These are phyloP conservation scores for Talaromyces liani DNA, from an alignment of 495 filamentous ascomycete species.

Conservation along the genomic window DNA sequence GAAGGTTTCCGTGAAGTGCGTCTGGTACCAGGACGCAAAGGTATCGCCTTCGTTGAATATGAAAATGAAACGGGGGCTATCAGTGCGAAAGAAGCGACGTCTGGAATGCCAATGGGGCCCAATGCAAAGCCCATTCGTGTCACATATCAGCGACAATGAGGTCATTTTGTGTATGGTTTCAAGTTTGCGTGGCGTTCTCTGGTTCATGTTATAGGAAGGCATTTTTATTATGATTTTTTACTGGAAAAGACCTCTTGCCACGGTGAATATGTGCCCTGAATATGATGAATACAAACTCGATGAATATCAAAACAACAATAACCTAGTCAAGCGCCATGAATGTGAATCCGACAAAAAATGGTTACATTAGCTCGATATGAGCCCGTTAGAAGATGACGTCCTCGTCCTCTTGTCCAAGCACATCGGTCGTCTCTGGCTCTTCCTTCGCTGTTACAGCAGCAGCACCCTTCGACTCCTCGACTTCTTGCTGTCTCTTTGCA, in stretches of 20 bases:
- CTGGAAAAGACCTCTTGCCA: background rate
- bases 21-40: constrained; percentile 75
- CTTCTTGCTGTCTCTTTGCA: constrained; percentile 45
- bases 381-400: constrained; percentile 83
- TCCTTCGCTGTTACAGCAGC: constrained; percentile 22
- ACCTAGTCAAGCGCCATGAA: background rate
- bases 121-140: constrained; percentile 65
- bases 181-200: constrained; percentile 3
- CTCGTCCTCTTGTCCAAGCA: constrained; percentile 80
- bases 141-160: constrained; percentile 83
- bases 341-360: constrained; percentile 1
- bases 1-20: constrained; percentile 93
- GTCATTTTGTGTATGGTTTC: constrained; percentile 10
- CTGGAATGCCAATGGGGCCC: constrained; percentile 77
- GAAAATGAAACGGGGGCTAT: constrained; percentile 85
- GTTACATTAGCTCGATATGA: background rate
- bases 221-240: background rate
- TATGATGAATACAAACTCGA: constrained; percentile 1
- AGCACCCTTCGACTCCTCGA: constrained; percentile 22
- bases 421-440: constrained; percentile 47
- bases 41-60: constrained; percentile 96
- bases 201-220: background rate
- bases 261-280: constrained; percentile 2
- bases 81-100: constrained; percentile 88
- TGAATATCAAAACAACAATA: background rate